A percentile compares a stretch with the other conserved stretches of the same genome.
These are phyloP conservation scores for Nicotiana attenuata DNA, from an alignment of 257 asterid genomes.

Conservation along the genomic window DNA sequence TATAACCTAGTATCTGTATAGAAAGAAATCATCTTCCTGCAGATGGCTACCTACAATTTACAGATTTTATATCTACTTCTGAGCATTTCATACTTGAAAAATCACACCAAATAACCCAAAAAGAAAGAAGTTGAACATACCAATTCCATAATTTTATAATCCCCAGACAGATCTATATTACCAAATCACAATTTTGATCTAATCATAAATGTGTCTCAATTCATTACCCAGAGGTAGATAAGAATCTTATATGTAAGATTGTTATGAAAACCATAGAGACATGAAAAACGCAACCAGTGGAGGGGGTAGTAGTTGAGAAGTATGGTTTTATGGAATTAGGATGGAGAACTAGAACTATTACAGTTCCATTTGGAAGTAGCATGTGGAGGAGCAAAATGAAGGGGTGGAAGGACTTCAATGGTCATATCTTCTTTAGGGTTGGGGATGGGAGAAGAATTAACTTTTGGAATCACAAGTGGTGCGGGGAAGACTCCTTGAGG, in stretches of 20 bases:
- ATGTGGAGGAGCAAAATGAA: background rate
- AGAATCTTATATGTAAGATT: background rate
- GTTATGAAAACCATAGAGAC: background rate
- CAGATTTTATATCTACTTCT: background rate
- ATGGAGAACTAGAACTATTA: background rate
- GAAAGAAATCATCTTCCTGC: constrained; percentile 1
- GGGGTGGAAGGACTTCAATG: background rate
- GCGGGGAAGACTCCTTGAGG: background rate
- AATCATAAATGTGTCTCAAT: background rate
- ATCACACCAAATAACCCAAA: background rate
- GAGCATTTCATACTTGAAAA: background rate
- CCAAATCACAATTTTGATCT: background rate
- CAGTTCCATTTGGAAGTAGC: background rate
- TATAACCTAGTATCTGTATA: background rate
- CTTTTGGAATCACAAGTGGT: background rate
- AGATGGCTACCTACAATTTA: background rate
- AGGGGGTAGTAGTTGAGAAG: background rate
- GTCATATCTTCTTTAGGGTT: background rate
- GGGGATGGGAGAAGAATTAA: background rate
- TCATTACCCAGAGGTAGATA: background rate
- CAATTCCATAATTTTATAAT: background rate
- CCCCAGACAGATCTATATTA: background rate
- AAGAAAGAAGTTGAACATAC: background rate
- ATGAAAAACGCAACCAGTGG: background rate
- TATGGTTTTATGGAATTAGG: background rate